These are phyloP conservation scores for Pseudoneurospora amorphoporcata DNA, from an alignment of 495 filamentous ascomycete species.

Conservation along the genomic window DNA sequence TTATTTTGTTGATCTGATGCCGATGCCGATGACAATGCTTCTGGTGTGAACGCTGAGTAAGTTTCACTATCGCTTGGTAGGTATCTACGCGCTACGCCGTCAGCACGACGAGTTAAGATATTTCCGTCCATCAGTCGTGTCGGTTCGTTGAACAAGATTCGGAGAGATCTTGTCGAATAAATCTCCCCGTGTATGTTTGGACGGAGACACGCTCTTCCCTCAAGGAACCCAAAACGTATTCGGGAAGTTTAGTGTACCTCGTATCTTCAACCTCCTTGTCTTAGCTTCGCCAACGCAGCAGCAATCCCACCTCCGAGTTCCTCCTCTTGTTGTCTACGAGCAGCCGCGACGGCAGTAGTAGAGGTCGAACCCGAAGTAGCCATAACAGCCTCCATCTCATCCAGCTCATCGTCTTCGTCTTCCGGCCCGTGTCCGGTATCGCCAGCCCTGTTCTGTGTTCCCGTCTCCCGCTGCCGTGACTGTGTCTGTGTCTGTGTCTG, in stretches of 20 bases:
- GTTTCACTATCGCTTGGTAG: too few relatives aligned
- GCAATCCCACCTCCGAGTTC: constrained; percentile 43
- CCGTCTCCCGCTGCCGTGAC: not conserved
- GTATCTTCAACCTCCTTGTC: constrained; percentile 26
- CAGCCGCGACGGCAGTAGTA: constrained; percentile 12
- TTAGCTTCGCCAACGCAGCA: constrained; percentile 41
- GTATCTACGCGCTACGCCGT: too few relatives aligned
- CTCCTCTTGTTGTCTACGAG: constrained; percentile 26
- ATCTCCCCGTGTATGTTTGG: not conserved
- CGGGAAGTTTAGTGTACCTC: not conserved
- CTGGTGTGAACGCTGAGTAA: too few relatives aligned
- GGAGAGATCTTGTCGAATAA: not conserved
- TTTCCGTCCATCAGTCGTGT: too few relatives aligned
- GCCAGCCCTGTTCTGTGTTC: not conserved
- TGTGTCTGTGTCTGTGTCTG: not conserved
- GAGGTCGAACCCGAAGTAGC: constrained; percentile 35
- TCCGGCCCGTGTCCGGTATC: not conserved
- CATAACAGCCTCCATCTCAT: constrained; percentile 40
- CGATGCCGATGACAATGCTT: too few relatives aligned
- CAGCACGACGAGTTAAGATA: too few relatives aligned
- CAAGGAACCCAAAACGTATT: not conserved
- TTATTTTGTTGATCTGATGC: too few relatives aligned
- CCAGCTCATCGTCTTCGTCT: constrained; percentile 16
- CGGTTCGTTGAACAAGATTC: too few relatives aligned
- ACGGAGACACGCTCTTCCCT: not conserved